Percentiles rank a stretch among this genome's conserved stretches.
These are phyloP conservation scores for Cytauxzoon felis DNA, from an alignment of 169 alveolate genomes.

Conservation along the genomic window DNA sequence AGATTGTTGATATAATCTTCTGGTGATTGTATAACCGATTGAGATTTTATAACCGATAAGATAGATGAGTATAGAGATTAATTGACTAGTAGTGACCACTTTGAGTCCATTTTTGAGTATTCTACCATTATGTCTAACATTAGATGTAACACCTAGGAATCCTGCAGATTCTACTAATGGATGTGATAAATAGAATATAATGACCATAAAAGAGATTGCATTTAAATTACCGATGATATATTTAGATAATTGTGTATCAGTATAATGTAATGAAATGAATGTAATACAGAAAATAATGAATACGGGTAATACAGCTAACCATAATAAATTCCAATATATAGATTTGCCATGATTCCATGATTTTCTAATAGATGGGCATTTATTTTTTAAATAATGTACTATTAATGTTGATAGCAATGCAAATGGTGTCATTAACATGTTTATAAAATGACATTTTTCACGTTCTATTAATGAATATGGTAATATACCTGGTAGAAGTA, in stretches of 20 bases:
- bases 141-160: neutral
- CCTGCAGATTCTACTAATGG: neutral
- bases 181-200: neutral
- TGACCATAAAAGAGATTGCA: neutral
- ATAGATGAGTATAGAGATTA: neutral
- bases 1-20: neutral
- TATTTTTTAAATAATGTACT: neutral
- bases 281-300: neutral
- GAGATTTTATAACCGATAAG: neutral
- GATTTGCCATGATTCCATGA: no score
- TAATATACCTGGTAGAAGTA: conserved; percentile 21
- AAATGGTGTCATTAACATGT: conserved; percentile 4
- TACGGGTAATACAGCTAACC: conserved; percentile 9
- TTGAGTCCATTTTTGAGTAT: no score
- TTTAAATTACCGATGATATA: neutral
- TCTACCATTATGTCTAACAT: neutral
- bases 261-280: neutral
- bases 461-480: conserved; percentile 32
- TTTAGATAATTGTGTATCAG: neutral
- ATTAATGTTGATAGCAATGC: conserved; percentile 5
- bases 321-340: conserved; percentile 3
- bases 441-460: conserved; percentile 3
- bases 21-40: neutral
- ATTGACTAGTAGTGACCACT: neutral
- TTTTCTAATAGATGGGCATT: neutral